These are phyloP conservation scores for Aspergillus aculeatinus DNA, from an alignment of 2,329 filamentous ascomycete species.

Conservation along the genomic window DNA sequence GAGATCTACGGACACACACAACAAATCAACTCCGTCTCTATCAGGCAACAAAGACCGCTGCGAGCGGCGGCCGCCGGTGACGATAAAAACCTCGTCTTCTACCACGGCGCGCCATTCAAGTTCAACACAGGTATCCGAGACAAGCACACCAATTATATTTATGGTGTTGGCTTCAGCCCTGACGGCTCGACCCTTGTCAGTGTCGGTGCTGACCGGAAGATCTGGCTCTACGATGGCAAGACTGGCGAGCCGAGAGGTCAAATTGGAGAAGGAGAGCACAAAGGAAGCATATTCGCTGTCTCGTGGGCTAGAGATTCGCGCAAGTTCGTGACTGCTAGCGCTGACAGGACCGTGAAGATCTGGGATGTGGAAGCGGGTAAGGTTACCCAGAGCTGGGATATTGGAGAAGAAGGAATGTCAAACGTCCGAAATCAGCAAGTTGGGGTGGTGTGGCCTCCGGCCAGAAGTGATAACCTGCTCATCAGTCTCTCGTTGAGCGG, in stretches of 20 bases:
- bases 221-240: conserved; percentile 95
- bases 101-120: conserved; percentile 93
- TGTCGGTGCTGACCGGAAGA: conserved; percentile 86
- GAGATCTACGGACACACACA: conserved; percentile 91
- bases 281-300: conserved; percentile 87
- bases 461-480: conserved; percentile 78
- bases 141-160: conserved; percentile 84
- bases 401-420: conserved; percentile 71
- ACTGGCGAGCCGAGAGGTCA: conserved; percentile 78
- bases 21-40: conserved; percentile 84
- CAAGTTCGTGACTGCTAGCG: conserved; percentile 84
- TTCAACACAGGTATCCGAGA: conserved; percentile 80
- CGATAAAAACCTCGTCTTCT: conserved; percentile 85
- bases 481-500: conserved; percentile 87
- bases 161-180: conserved; percentile 83
- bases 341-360: conserved; percentile 89
- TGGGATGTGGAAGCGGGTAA: conserved; percentile 86
- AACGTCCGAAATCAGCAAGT: conserved; percentile 86
- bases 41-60: conserved; percentile 86
- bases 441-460: conserved; percentile 84
- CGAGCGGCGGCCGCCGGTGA: conserved; percentile 88
- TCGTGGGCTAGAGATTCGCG: conserved; percentile 87
- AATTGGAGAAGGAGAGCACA: conserved; percentile 74
- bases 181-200: conserved; percentile 80
- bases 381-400: conserved; percentile 76